Conservation (phyloP, 345 rosid genomes). For the Brassica nigra region DNA sequence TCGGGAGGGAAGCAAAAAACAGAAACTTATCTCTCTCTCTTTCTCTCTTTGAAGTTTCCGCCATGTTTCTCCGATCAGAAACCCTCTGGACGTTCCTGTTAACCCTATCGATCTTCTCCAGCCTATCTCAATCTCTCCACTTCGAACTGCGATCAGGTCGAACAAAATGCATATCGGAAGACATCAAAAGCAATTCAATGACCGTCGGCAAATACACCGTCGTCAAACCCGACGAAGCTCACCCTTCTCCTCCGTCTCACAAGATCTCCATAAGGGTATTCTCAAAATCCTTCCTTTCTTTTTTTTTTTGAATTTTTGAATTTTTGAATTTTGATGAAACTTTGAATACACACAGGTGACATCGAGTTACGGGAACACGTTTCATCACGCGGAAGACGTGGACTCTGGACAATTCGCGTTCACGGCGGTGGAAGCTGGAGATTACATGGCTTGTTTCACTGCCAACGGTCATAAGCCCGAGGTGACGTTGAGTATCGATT, state of each 20-base stretch:
- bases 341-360: constrained; percentile 57
- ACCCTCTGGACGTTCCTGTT: constrained; percentile 1
- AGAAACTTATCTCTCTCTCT: neutral
- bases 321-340: neutral
- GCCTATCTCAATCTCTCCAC: constrained; percentile 54
- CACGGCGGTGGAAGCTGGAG: constrained; percentile 80
- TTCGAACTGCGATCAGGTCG: constrained; percentile 80
- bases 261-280: constrained; percentile 70
- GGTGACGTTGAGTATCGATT: constrained; percentile 62
- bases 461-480: constrained; percentile 63
- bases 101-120: constrained; percentile 32
- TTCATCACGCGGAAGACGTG: constrained; percentile 66
- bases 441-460: constrained; percentile 81
- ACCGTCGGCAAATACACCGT: constrained; percentile 84
- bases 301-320: neutral
- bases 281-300: neutral
- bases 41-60: neutral
- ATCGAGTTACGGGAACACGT: constrained; percentile 70
- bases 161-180: constrained; percentile 88
- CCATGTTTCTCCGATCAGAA: constrained; percentile 40
- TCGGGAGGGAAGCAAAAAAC: neutral
- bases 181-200: constrained; percentile 81
- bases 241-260: constrained; percentile 74
- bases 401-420: constrained; percentile 85
- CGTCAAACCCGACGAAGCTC: constrained; percentile 66